phyloP scores from a whole-genome alignment of 139 green algal genomes.

The Picochlorum sp. region DNA sequence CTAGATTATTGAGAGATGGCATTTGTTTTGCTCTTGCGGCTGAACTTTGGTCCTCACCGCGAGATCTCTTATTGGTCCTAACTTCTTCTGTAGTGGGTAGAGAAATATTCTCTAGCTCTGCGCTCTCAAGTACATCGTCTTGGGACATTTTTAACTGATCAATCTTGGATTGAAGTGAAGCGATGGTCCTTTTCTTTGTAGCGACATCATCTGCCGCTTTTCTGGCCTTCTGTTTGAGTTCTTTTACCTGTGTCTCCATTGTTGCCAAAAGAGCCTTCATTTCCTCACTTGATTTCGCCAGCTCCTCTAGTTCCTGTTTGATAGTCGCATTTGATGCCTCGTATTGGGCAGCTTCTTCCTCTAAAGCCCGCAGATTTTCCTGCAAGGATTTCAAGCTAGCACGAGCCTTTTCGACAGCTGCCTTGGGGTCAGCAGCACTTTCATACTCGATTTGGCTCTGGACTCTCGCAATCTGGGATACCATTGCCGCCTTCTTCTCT shows the following conservation, averaged over 20 bases:
- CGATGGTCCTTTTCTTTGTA: constrained; percentile 23
- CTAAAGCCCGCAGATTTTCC: constrained; percentile 7
- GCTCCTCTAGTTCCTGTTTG: constrained; percentile 16
- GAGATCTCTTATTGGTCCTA: not conserved
- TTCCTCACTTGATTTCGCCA: constrained; percentile 1
- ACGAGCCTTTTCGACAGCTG: constrained; percentile 15
- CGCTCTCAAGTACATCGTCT: constrained; percentile 23
- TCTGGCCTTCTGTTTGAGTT: constrained; percentile 12
- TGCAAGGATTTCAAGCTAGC: not conserved
- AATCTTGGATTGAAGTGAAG: not conserved
- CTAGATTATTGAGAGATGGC: constrained; percentile 11
- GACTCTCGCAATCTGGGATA: constrained; percentile 20
- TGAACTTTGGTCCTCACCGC: not conserved
- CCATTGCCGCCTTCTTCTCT: constrained; percentile 12
- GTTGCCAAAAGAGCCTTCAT: constrained; percentile 17
- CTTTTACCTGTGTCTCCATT: not conserved
- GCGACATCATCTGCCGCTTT: constrained; percentile 4
- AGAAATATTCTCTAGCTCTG: constrained; percentile 30
- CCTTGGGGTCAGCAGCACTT: constrained; percentile 4
- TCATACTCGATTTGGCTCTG: constrained; percentile 67
- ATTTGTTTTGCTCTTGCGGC: constrained; percentile 9
- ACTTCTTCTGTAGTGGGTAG: not conserved
- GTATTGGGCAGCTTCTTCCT: constrained; percentile 9
- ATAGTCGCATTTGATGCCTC: not conserved
- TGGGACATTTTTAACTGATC: constrained; percentile 13